Evolutionary conservation across 352 stramenopile genomes (phyloP).

Genomic region (Pythium biforme): DNA sequence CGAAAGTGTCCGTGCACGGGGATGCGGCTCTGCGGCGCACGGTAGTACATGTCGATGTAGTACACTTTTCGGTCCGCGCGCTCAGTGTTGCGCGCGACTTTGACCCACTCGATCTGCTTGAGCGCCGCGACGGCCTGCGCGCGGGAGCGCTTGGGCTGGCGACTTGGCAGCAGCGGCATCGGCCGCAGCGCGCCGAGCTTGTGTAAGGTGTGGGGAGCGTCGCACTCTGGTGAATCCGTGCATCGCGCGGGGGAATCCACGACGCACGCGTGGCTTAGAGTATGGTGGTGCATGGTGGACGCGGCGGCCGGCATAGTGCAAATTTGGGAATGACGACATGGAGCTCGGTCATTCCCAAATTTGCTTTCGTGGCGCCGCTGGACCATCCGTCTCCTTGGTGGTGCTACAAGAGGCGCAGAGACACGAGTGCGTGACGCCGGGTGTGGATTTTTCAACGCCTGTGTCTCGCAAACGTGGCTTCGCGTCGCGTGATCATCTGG

Average conservation of each 20-base stretch:
- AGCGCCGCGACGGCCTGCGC: background rate
- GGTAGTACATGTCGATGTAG: conserved; percentile 5
- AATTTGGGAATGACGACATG: too few relatives aligned
- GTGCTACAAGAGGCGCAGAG: background rate
- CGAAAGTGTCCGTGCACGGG: conserved; percentile 11
- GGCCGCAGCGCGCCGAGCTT: conserved; percentile 6
- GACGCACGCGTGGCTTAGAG: too few relatives aligned
- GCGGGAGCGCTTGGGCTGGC: background rate
- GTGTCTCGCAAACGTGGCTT: background rate
- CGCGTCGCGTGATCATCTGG: background rate
- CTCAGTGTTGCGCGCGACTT: background rate
- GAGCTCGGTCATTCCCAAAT: too few relatives aligned
- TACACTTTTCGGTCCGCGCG: background rate
- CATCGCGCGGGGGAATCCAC: too few relatives aligned
- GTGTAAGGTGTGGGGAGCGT: background rate
- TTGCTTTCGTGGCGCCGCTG: too few relatives aligned
- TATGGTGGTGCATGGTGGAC: too few relatives aligned
- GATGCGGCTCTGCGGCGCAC: conserved; percentile 1
- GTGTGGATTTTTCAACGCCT: background rate
- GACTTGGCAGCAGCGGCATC: conserved; percentile 3
- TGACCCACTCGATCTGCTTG: conserved; percentile 2
- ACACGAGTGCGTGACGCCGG: background rate
- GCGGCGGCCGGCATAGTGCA: too few relatives aligned
- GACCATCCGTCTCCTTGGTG: too few relatives aligned
- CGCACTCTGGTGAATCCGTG: background rate